A percentile compares a stretch with the other conserved stretches of the same genome.
phyloP scores from a whole-genome alignment of 805 yeast genomes.

The Wickerhamiella sorbophila region DNA sequence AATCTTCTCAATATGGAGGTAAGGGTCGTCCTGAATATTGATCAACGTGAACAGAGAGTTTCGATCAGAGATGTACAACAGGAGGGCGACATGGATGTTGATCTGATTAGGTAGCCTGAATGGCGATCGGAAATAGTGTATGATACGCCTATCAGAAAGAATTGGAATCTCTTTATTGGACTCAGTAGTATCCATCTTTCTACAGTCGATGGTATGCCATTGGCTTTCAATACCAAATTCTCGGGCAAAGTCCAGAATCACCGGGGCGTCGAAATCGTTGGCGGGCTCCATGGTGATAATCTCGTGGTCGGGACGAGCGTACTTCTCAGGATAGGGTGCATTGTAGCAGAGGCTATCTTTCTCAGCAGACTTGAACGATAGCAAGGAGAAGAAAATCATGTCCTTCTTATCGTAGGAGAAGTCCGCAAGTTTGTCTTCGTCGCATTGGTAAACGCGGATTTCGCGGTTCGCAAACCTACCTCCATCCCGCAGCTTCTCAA shows the following conservation, averaged over 20 bases:
- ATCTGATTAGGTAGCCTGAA: constrained; percentile 11
- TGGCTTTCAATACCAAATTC: constrained; percentile 8
- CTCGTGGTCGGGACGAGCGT: constrained; percentile 7
- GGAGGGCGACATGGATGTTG: constrained; percentile 22
- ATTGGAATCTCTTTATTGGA: constrained; percentile 11
- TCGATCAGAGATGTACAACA: constrained; percentile 23
- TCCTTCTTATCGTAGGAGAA: constrained; percentile 12
- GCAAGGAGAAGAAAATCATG: constrained; percentile 12
- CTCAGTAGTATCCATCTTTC: constrained; percentile 18
- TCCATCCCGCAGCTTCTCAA: constrained; percentile 20
- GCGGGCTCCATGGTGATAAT: constrained; percentile 15
- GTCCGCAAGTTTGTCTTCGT: constrained; percentile 10
- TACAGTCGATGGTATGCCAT: constrained; percentile 21
- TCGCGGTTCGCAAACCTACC: constrained; percentile 17
- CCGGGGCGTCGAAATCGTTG: constrained; percentile 18
- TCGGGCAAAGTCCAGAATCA: neutral
- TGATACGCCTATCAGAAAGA: constrained; percentile 16
- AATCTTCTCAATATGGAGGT: constrained; percentile 11
- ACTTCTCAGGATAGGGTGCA: constrained; percentile 7
- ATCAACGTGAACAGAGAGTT: constrained; percentile 23
- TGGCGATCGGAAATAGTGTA: constrained; percentile 19
- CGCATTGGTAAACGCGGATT: constrained; percentile 20
- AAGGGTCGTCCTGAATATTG: constrained; percentile 17
- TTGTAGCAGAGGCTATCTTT: constrained; percentile 10
- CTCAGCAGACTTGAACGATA: constrained; percentile 12